Conservation (phyloP, 108 stramenopile species). For the Pseudonitzschia delicatissima region DNA sequence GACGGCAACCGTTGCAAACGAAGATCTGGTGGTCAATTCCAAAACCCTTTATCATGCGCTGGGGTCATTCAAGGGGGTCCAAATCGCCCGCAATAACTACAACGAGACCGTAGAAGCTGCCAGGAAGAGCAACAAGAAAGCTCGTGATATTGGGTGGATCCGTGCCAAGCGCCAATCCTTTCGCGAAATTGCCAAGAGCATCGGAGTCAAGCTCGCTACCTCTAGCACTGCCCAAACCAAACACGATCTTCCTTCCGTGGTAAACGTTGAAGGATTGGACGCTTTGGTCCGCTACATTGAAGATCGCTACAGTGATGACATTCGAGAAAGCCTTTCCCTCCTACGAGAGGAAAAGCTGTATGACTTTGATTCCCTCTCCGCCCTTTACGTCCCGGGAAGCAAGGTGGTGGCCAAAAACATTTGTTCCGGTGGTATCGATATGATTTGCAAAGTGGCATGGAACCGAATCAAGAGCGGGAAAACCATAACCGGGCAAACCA, state of each 20-base stretch:
- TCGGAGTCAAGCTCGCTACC: slow-evolving; percentile 38
- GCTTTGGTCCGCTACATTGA: slow-evolving; percentile 48
- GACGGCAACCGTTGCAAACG: not conserved
- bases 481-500: slow-evolving; percentile 43
- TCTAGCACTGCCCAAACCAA: not conserved
- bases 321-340: slow-evolving; percentile 11
- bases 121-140: not conserved
- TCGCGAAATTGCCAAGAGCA: slow-evolving; percentile 39
- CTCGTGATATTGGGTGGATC: slow-evolving; percentile 14
- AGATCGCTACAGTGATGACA: slow-evolving; percentile 18
- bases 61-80: slow-evolving; percentile 56
- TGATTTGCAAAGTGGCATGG: slow-evolving; percentile 57
- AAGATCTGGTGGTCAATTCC: slow-evolving; percentile 35
- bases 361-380: slow-evolving; percentile 61
- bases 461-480: slow-evolving; percentile 52
- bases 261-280: slow-evolving; percentile 56
- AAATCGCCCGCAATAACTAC: slow-evolving; percentile 49
- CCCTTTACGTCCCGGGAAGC: slow-evolving; percentile 44
- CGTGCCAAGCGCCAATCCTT: slow-evolving; percentile 52
- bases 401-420: slow-evolving; percentile 55
- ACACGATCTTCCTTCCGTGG: too few species aligned
- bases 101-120: slow-evolving; percentile 19
- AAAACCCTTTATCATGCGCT: slow-evolving; percentile 53
- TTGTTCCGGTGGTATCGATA: slow-evolving; percentile 51
- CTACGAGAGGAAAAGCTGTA: slow-evolving; percentile 36